Evolutionary conservation across 1,284 basidiomycete genomes (phyloP), one percentile per base, ranked within the genome.

Genomic region (Trichosporon sp.): DNA sequence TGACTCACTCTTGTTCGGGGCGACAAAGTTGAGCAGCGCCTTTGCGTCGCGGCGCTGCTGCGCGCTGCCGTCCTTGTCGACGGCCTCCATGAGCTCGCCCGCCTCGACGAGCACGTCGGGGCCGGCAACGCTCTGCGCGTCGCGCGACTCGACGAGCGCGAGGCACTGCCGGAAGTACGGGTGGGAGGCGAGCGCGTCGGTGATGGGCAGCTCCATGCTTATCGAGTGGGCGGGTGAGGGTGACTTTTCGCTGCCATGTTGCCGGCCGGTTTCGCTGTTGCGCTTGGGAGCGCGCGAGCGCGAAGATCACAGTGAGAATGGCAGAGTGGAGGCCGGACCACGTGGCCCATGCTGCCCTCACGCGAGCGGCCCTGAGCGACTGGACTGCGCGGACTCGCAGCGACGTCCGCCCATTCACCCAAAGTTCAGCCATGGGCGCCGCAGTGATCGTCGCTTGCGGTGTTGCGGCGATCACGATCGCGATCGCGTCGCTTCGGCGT

Each of bases 21-120:
- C 56, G 12, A 60, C 56, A 60, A 60, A 60, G 29, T 60, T 60
- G 27, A 60, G 56, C 18, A 60, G 29, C 56, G 56, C 27, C 56
- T 60, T 60, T 2, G 56, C 56, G 56, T 60, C 56, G 29, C 56
- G 31, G 15, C 27, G 15, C 56, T 60, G 56, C 56, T 29, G 27
- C 38, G 81, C 80, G 44, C 92, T 92, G 67, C 93, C 91, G 81
- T 94, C 94, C 44, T 91, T 92, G n/a, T 91, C 88, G 76, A 96
- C 89, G 83, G 95, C 88, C 82, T 92, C 94, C 78, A 87, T 86
- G 64, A 95, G 87, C 77, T 95, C 91, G 56, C 72, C 69, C 32
- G 87, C 86, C 75, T 91, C 88, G 63, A 95, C 84, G 47, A 96
- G 85, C 74, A 89, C 64, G 90, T 92, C 93, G 75, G 66, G 65